Evolutionary conservation across 176 grass and related monocot species (phyloP).

Genomic region (Triticum timopheevii): DNA sequence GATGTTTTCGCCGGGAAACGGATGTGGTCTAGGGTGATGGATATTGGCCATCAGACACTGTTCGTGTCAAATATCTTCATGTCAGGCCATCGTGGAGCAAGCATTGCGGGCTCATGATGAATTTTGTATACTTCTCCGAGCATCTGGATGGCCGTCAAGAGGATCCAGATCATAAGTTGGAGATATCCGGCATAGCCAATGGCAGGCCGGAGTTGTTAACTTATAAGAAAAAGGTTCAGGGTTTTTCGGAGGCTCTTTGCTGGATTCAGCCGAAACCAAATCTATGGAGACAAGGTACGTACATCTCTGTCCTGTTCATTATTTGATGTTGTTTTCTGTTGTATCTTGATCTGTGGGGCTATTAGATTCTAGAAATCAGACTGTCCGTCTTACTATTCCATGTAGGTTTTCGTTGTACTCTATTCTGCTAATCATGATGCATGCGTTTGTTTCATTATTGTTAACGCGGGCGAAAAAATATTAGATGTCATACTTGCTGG

Average conservation of each 20-base stretch:
- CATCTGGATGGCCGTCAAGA: neutral
- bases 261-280: conserved; percentile 16
- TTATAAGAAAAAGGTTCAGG: neutral
- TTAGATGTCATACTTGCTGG: too few relatives aligned
- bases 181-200: neutral
- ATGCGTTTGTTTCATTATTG: too few relatives aligned
- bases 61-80: conserved; percentile 9
- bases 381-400: too few relatives aligned
- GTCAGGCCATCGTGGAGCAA: neutral
- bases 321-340: too few relatives aligned
- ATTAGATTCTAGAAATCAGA: too few relatives aligned
- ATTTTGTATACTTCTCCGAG: neutral
- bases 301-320: too few relatives aligned
- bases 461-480: too few relatives aligned
- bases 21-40: conserved; percentile 4
- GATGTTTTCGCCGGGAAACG: neutral
- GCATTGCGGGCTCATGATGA: neutral
- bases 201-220: neutral
- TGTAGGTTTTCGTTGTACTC: too few relatives aligned
- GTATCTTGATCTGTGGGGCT: too few relatives aligned
- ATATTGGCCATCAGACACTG: neutral
- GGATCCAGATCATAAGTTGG: neutral
- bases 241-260: neutral
- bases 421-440: too few relatives aligned
- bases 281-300: conserved; percentile 10